These are phyloP conservation scores for Lichtheimia ornata DNA, from an alignment of 371 early-diverging fungal genomes.

Conservation along the genomic window DNA sequence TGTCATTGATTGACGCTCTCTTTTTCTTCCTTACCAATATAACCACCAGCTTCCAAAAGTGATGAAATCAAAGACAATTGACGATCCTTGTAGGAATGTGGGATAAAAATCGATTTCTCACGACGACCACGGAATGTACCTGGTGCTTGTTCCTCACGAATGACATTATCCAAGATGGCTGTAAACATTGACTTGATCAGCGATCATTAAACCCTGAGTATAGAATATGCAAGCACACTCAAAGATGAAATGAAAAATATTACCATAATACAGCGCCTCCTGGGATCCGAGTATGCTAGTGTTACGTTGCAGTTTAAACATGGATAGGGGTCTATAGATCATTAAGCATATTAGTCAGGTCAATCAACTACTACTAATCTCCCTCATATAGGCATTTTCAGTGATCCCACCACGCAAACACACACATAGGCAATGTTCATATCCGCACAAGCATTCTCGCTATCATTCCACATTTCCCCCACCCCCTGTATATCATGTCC, in stretches of 20 bases:
- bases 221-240: too few relatives aligned
- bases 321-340: conserved; percentile 20
- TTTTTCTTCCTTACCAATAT: conserved; percentile 24
- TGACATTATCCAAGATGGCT: not conserved
- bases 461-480: too few relatives aligned
- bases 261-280: conserved; percentile 30
- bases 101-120: conserved; percentile 26
- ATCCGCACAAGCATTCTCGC: too few relatives aligned
- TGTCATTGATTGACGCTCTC: not conserved
- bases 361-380: not conserved
- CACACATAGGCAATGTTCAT: too few relatives aligned
- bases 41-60: conserved; percentile 23
- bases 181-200: not conserved
- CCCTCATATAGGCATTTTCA: not conserved
- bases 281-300: conserved; percentile 8
- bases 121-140: conserved; percentile 26
- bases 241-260: not conserved
- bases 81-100: conserved; percentile 26
- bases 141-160: not conserved
- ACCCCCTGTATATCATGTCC: too few relatives aligned
- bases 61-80: conserved; percentile 23
- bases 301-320: conserved; percentile 20
- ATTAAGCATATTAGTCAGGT: not conserved
- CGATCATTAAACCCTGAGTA: too few relatives aligned
- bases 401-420: too few relatives aligned